Evolutionary conservation across 768 basidiomycete species (phyloP), one percentile per base, ranked within the genome.

Genomic region (Chiua virens): DNA sequence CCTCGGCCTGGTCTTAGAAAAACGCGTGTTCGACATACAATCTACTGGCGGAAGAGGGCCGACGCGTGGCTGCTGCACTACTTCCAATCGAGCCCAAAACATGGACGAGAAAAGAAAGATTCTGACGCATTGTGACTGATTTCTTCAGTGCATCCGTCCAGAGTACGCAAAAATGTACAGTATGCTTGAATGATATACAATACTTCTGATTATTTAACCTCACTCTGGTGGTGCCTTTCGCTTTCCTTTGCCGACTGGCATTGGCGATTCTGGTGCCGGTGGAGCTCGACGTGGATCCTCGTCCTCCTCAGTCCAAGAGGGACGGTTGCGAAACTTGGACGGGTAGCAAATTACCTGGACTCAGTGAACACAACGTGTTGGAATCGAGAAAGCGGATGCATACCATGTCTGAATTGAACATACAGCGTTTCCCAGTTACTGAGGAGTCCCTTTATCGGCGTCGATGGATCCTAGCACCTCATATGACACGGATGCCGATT

Each of bases 1-100:
- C 18, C 21, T 27, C 27, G 28, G 27, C 30, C 30, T 13, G 13
- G 30, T 46, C 42, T 15, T 41, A 89, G 94, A 76, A 91, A 62
- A 97, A 95, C 65, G 96, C 95, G 17, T 94, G 92, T 60, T 87
- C 95, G 23, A 98, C 96, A 0, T 99, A 94, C 70, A 98, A 99
- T 68, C 67, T 99, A 21, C 77, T 99, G 41, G 72, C 87, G 0
- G 96, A 99, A 67, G 96, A 99, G 71, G 96, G 96, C 8, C 77
- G 96, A 46, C 85, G 88, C 22, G 92, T 98, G 13, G 91, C 93
- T 36, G 94, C 91, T 14, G 95, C 94, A 3, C 69, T 97, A n/a
- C 75, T 95, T 18, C 93, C 94, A 5, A 57, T 85, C 17, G 69
- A 73, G 8, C 75, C 78, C 38, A 74, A 72, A 30, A 39, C 68